Base-by-base conservation (phyloP, 805 yeast species). In the Wickerhamomyces subpelliculosus region DNA sequence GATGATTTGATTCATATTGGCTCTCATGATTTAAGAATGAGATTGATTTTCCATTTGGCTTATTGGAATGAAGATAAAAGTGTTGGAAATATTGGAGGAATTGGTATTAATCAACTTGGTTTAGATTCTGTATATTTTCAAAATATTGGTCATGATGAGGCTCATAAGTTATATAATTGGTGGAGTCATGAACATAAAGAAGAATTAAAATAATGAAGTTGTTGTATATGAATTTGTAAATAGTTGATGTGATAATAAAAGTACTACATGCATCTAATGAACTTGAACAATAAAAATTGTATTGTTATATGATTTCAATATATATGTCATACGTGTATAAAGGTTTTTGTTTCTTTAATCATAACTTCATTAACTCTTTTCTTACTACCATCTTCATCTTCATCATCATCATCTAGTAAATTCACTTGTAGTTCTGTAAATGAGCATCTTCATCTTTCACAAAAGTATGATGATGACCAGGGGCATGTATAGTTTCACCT, bases 381-480 rank as follows among this genome's bases (percentile, higher is more conserved):
- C 7, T 8, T 22, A 22, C 10, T 10, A 22, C 7, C 7, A 25
- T 13, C 13, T 17, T 16, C 21, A 14, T 19, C n/a, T 13, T 27
- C 8, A 8, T 27, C n/a, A n/a, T 20, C 4, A 11, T 24, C 26
- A 11, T 31, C 19, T 4, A 19, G 14, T 27, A 24, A 43, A 38
- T 49, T 18, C 59, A 58, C 37, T 72, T 66, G 36, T 69, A 73
- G 10, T 64, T 62, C 33, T 65, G 67, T 40, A 70, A 46, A 42
- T 65, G 73, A 4, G 65, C 67, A 36, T 72, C 67, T 35, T 68
- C 75, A 38, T 67, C 75, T 43, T 46, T 59, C 16, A 70, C 72
- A 39, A 68, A 48, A 3, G 75, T 73, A 52, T 76, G 81, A 19
- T 58, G 57, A 52, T 75, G 81, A 14, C 72, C 66, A 7, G 71